Evolutionary conservation across 225 moss, liverwort and hornwort genomes (phyloP), one percentile per base, ranked within the genome.

Genomic region (Asterella californica): DNA sequence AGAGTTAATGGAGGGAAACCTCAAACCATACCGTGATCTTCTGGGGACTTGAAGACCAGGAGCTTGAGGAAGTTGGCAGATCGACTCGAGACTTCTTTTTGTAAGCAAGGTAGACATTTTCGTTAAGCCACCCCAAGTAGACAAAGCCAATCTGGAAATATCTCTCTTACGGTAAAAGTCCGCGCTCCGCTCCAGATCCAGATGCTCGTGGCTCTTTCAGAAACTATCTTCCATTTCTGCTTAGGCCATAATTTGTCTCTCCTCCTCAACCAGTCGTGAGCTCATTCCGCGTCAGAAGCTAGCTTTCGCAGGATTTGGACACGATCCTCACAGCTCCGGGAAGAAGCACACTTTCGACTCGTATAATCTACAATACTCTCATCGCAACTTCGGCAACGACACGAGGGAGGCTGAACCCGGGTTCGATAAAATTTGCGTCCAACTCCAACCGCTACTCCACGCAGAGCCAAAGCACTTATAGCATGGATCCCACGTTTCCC

Each of bases 81-180:
- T 68, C 52, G 53, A 50, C 68, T 79, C 79, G 32, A 68, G 52
- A 68, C 52, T 70, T 45, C 79, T 53, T 24, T 52, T 52, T 22
- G 69, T 70, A 42, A 79, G 33, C 32, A 79, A 11, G 36, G 68
- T 52, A 79, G 68, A 59, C 79, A 79, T 79, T 49, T 55, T 79
- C 9, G 53, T 33, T 54, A 9, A 57, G 12, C 12, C 57, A 12
- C 57, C 9, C 42, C 42, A 7, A 42, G n/a, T n/a, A 42, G 42
- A 42, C 4, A 42, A 42, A 42, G 42, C 42, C 42, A 42, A 42
- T 42, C 42, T 42, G 42, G 42, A 42, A 42, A 2, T 2, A 42
- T 42, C 42, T 42, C 42, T 42, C 42, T 3, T 42, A 42, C 7
- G 42, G 7, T 42, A 42, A 42, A n/a, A 42, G 42, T 42, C 42